A percentile compares a stretch with the other conserved stretches of the same genome.
phyloP scores from a whole-genome alignment of 805 yeast genomes.

The Pichia manshurica region DNA sequence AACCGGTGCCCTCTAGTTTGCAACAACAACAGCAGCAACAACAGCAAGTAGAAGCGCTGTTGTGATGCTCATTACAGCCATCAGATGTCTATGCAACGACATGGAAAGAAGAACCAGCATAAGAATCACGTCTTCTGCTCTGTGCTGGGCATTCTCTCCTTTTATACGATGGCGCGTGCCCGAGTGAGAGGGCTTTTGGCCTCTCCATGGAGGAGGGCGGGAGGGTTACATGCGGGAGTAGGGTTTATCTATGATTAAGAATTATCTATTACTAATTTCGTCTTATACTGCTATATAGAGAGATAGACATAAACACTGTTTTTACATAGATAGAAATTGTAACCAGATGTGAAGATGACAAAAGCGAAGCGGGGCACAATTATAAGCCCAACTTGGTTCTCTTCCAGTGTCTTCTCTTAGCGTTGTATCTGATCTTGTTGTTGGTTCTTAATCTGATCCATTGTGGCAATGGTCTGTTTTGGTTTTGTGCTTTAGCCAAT shows the following conservation, averaged over 20 bases:
- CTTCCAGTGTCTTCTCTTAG: constrained; percentile 99
- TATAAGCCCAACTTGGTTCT: constrained; percentile 98
- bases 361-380: constrained; percentile 26
- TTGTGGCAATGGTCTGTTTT: constrained; percentile 99
- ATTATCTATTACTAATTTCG: not conserved
- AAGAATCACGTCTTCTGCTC: too few species aligned
- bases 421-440: constrained; percentile 97
- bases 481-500: constrained; percentile 98
- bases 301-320: not conserved
- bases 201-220: too few species aligned
- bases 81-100: too few species aligned
- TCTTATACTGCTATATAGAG: not conserved
- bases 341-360: not conserved
- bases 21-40: too few species aligned
- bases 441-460: constrained; percentile 98
- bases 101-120: too few species aligned
- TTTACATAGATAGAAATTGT: not conserved
- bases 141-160: too few species aligned
- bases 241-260: not conserved
- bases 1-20: too few species aligned
- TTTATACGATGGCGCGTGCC: too few species aligned
- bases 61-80: too few species aligned
- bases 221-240: too few species aligned
- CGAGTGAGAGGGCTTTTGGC: too few species aligned
- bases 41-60: too few species aligned